Percentiles rank a stretch among this genome's conserved stretches.
Evolutionary conservation across 257 asterid species (phyloP).

Genomic region (Fraxinus excelsior): DNA sequence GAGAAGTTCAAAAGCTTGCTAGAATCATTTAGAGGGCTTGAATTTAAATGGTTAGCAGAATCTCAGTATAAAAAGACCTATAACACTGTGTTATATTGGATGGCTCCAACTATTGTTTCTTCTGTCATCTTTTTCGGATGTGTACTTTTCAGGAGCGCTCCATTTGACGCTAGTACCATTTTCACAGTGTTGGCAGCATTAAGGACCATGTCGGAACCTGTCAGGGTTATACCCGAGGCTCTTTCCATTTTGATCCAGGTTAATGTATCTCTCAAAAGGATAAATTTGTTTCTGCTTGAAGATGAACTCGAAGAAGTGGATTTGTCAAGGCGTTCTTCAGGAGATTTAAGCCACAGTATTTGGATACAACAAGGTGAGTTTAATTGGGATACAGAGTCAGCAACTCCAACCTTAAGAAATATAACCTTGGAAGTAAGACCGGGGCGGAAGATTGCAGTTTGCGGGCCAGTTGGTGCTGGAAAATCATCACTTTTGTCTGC

Average conservation of each 20-base stretch:
- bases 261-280: slow-evolving; percentile 68
- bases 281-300: slow-evolving; percentile 57
- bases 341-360: slow-evolving; percentile 27
- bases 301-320: slow-evolving; percentile 57
- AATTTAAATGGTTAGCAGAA: slow-evolving; percentile 65
- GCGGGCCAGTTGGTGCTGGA: slow-evolving; percentile 82
- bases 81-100: slow-evolving; percentile 55
- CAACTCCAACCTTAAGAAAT: slow-evolving; percentile 35
- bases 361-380: slow-evolving; percentile 47
- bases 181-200: slow-evolving; percentile 70
- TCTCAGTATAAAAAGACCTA: slow-evolving; percentile 45
- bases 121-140: slow-evolving; percentile 63
- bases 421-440: slow-evolving; percentile 34
- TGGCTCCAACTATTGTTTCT: slow-evolving; percentile 70
- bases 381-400: slow-evolving; percentile 55
- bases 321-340: background rate
- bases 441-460: slow-evolving; percentile 69
- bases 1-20: slow-evolving; percentile 58
- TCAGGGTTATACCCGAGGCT: slow-evolving; percentile 61
- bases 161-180: slow-evolving; percentile 60
- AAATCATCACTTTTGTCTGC: slow-evolving; percentile 70
- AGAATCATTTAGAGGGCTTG: slow-evolving; percentile 47
- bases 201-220: slow-evolving; percentile 68
- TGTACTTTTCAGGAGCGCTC: slow-evolving; percentile 50
- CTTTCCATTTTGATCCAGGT: slow-evolving; percentile 63